Conservation (phyloP, 306 rosid species). For the Datisca glomerata region DNA sequence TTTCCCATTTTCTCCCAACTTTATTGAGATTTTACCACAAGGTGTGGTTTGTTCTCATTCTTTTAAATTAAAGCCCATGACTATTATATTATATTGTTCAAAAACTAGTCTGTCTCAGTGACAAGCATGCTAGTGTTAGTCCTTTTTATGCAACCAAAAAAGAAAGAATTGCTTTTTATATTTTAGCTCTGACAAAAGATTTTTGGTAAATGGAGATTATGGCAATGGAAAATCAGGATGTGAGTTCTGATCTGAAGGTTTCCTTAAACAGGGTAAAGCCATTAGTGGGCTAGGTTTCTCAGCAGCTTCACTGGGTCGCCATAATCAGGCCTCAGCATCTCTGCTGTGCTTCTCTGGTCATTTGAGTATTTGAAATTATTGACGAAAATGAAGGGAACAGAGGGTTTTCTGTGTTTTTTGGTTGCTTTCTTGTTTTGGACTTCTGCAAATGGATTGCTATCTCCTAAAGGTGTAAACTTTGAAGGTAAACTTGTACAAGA, state of each 20-base stretch:
- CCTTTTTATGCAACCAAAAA: slow-evolving; percentile 32
- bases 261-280: slow-evolving; percentile 23
- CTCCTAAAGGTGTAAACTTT: slow-evolving; percentile 94
- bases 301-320: slow-evolving; percentile 12
- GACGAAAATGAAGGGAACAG: slow-evolving; percentile 35
- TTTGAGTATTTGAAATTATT: slow-evolving; percentile 19
- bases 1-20: slow-evolving; percentile 35
- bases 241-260: slow-evolving; percentile 39
- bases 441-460: slow-evolving; percentile 54
- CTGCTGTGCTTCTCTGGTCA: slow-evolving; percentile 12
- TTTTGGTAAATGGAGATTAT: slow-evolving; percentile 53
- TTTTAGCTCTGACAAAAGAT: slow-evolving; percentile 38
- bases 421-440: slow-evolving; percentile 35
- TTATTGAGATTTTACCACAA: slow-evolving; percentile 10
- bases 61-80: slow-evolving; percentile 12
- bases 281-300: slow-evolving; percentile 18
- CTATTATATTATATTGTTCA: slow-evolving; percentile 32
- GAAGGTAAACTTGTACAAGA: slow-evolving; percentile 50
- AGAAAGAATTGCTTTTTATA: slow-evolving; percentile 28
- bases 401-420: slow-evolving; percentile 38
- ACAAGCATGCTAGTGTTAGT: slow-evolving; percentile 60
- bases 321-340: slow-evolving; percentile 17
- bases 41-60: slow-evolving; percentile 20
- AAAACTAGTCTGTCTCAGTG: slow-evolving; percentile 34
- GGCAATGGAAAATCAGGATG: slow-evolving; percentile 41